Conservation (phyloP, 2,329 filamentous ascomycete species). For the Penicillium sp. region DNA sequence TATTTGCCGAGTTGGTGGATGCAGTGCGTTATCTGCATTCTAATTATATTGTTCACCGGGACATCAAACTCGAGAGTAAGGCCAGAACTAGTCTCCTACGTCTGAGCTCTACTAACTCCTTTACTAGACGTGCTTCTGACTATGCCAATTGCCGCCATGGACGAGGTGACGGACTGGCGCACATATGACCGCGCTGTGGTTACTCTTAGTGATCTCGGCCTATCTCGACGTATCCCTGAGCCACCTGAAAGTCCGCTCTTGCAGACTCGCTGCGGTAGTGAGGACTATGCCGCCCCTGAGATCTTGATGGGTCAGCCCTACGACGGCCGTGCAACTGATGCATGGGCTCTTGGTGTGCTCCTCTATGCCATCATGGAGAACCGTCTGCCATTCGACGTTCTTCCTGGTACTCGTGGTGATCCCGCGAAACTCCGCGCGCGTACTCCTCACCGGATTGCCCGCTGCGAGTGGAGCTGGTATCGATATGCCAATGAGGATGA, state of each 20-base stretch:
- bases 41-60: constrained; percentile 86
- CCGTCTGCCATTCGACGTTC: constrained; percentile 89
- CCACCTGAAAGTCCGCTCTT: constrained; percentile 79
- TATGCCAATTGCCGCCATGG: constrained; percentile 68
- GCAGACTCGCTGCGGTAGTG: constrained; percentile 91
- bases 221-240: constrained; percentile 78
- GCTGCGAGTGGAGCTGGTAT: constrained; percentile 95
- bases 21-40: constrained; percentile 85
- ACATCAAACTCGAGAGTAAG: constrained; percentile 96
- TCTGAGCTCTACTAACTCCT: constrained; percentile 23
- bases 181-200: constrained; percentile 80
- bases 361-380: constrained; percentile 92
- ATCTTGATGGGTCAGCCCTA: constrained; percentile 95
- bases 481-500: constrained; percentile 81
- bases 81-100: constrained; percentile 7
- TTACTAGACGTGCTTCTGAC: constrained; percentile 84
- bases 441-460: constrained; percentile 90
- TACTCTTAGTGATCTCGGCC: constrained; percentile 87
- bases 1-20: constrained; percentile 85
- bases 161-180: constrained; percentile 69
- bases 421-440: constrained; percentile 75
- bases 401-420: constrained; percentile 74
- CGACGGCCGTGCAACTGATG: constrained; percentile 87
- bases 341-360: constrained; percentile 92
- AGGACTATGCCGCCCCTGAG: constrained; percentile 96